Conservation (phyloP, 192 early-diverging fungal species). For the Gryganskiella cystojenkinii region DNA sequence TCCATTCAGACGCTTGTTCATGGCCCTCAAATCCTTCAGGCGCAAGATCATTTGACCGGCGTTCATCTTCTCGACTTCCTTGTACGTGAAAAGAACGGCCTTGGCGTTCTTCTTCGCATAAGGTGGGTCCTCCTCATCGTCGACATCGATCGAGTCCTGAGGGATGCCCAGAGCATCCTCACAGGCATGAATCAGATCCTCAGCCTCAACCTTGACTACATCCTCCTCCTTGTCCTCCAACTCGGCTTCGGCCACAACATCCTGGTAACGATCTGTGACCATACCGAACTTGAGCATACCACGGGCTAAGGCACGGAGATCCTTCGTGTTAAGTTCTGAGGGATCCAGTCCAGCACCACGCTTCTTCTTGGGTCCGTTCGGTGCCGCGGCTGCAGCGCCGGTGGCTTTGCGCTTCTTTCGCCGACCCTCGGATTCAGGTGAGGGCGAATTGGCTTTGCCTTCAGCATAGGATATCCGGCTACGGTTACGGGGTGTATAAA, state of each 20-base stretch:
- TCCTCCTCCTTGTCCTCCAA: constrained; percentile 71
- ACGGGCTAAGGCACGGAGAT: constrained; percentile 83
- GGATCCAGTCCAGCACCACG: constrained; percentile 41
- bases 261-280: constrained; percentile 79
- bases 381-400: neutral
- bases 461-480: constrained; percentile 74
- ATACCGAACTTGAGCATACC: constrained; percentile 88
- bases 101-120: constrained; percentile 63
- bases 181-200: constrained; percentile 59
- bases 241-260: constrained; percentile 85
- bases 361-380: constrained; percentile 43
- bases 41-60: constrained; percentile 83
- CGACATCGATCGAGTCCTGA: constrained; percentile 42
- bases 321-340: constrained; percentile 76
- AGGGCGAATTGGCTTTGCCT: constrained; percentile 52
- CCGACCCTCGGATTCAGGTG: constrained; percentile 42
- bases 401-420: constrained; percentile 45
- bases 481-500: constrained; percentile 63
- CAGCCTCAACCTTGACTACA: constrained; percentile 52
- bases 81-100: constrained; percentile 81
- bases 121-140: constrained; percentile 44
- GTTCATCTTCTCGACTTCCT: constrained; percentile 85
- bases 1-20: constrained; percentile 68
- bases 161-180: constrained; percentile 53
- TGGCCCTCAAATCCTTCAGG: constrained; percentile 74